Evolutionary conservation across 441 rosid species (phyloP).

Genomic region (Pelargonium fulgidum): DNA sequence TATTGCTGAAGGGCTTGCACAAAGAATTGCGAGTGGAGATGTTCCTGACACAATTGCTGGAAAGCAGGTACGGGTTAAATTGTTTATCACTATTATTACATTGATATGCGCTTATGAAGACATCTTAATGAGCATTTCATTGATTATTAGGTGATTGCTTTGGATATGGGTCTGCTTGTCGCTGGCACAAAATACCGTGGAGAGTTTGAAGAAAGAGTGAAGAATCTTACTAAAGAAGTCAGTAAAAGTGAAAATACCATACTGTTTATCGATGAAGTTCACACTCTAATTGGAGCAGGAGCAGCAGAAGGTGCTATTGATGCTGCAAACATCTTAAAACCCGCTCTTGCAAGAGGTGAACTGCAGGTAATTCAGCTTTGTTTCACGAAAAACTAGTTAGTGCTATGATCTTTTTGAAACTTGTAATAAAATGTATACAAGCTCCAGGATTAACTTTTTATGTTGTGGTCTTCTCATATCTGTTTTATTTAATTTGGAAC

Average conservation of each 20-base stretch:
- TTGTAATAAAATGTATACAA: too few relatives aligned
- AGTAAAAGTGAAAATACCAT: slow-evolving; percentile 72
- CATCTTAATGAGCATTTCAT: not conserved
- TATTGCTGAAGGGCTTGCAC: slow-evolving; percentile 95
- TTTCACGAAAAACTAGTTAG: not conserved
- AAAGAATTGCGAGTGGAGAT: slow-evolving; percentile 75
- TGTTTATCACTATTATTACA: not conserved
- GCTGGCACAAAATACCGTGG: slow-evolving; percentile 98
- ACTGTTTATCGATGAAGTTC: slow-evolving; percentile 92
- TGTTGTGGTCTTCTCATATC: too few relatives aligned
- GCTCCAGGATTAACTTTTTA: too few relatives aligned
- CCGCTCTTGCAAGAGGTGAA: slow-evolving; percentile 97
- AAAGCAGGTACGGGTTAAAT: slow-evolving; percentile 45
- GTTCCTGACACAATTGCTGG: slow-evolving; percentile 86
- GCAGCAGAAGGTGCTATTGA: slow-evolving; percentile 92
- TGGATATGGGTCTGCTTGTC: slow-evolving; percentile 94
- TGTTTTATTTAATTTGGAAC: too few relatives aligned
- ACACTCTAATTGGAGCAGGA: slow-evolving; percentile 88
- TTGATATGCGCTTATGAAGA: not conserved
- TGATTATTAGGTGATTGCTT: slow-evolving; percentile 35
- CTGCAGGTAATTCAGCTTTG: slow-evolving; percentile 43
- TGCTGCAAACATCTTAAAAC: slow-evolving; percentile 92
- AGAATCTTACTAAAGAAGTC: slow-evolving; percentile 83
- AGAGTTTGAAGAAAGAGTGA: slow-evolving; percentile 90
- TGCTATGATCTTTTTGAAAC: not conserved